phyloP scores from a whole-genome alignment of 192 early-diverging fungal species.

The Coemansia erecta region DNA sequence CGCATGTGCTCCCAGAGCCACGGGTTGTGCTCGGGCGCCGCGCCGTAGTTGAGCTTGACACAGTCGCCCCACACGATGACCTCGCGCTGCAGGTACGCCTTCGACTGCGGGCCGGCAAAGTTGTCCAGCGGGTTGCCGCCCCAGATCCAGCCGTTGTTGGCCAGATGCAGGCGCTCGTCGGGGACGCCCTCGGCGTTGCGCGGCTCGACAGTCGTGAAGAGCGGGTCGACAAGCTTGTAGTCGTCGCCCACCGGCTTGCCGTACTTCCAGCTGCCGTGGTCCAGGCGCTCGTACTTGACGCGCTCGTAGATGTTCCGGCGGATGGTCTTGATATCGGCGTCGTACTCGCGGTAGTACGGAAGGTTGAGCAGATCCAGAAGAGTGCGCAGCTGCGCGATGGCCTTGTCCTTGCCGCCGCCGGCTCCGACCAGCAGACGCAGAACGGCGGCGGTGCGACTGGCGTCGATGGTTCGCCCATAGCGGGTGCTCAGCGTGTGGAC shows the following conservation, averaged over 20 bases:
- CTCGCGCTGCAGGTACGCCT: conserved; percentile 88
- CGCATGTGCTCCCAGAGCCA: conserved; percentile 97
- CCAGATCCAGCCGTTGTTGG: conserved; percentile 98
- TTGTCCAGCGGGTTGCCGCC: conserved; percentile 86
- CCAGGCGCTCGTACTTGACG: conserved; percentile 80
- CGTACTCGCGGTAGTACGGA: conserved; percentile 80
- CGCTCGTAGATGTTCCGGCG: conserved; percentile 73
- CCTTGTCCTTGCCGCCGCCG: conserved; percentile 16
- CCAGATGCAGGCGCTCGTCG: conserved; percentile 71
- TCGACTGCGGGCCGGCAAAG: conserved; percentile 85
- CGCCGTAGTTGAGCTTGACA: conserved; percentile 95
- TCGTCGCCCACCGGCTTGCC: conserved; percentile 71
- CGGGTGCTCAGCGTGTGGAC: conserved; percentile 47
- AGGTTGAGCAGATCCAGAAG: conserved; percentile 89
- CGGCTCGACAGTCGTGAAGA: conserved; percentile 89
- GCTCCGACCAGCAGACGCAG: conserved; percentile 26
- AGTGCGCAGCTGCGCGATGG: conserved; percentile 54
- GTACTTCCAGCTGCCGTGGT: conserved; percentile 76
- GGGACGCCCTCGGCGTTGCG: conserved; percentile 56
- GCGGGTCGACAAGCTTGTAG: conserved; percentile 84
- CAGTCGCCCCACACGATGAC: conserved; percentile 99
- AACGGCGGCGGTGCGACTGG: conserved; percentile 27
- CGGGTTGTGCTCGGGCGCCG: conserved; percentile 76
- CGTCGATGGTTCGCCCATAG: conserved; percentile 30
- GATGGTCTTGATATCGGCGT: conserved; percentile 70